Base-by-base conservation (phyloP, 1,284 basidiomycete species). In the Leccinum griseonigrum region DNA sequence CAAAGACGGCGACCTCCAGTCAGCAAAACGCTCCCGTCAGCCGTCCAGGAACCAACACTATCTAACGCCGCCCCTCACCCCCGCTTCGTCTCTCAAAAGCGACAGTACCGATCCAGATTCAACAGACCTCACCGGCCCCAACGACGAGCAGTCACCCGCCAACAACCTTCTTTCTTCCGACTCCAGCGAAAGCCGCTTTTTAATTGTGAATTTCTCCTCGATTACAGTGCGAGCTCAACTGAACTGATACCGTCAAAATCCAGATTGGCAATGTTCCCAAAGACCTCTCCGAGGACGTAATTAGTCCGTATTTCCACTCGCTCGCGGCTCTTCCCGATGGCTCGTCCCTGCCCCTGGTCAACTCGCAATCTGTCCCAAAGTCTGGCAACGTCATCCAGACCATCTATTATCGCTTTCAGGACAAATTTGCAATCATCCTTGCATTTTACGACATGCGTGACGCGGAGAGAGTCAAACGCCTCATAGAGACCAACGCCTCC, bases 381-480 rank as follows among this genome's bases (percentile, higher is more conserved):
- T 29, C 64, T n/a, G 61, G 59, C 26, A 64, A 66, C 34, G 65
- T 67, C 54, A 77, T 83, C 60, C 83, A 84, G 68, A 83, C 81
- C n/a, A 80, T 87, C 38, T 80, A 80, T 65, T 82, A 80, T 58
- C 78, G 78, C 62, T 81, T 82, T 58, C 73, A 76, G 56, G 76
- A 77, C 22, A 77, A 83, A 54, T 82, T 83, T 5, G 72, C 81
- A 32, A 76, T 87, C 54, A 74, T 87, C 61, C 71, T 91, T 56
- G 84, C 85, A 2, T 90, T 90, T 66, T 83, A 82, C 70, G 86
- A 90, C 67, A 69, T 82, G 34, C 81, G 86, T 54, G 77, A 84
- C 56, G 83, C 87, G 3, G 74, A 77, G 52, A 77, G 76, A 8
- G 85, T 85, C 10, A 78, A 79, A 56, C 68, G 71, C 10, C 67